phyloP scores from a whole-genome alignment of 371 early-diverging fungal species.

The Apophysomyces trapeziformis region DNA sequence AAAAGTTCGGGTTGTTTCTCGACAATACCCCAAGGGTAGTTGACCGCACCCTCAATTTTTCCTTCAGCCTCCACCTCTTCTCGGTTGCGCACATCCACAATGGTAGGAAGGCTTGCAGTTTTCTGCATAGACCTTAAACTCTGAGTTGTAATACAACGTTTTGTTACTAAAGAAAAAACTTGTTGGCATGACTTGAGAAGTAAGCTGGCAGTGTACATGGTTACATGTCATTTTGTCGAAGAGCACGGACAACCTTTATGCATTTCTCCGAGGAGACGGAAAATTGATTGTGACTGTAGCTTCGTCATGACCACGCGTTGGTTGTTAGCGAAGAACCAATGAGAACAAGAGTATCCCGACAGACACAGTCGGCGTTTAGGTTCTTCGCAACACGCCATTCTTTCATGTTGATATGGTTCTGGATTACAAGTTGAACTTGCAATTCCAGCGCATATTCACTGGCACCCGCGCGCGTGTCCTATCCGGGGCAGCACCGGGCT shows the following conservation, averaged over 20 bases:
- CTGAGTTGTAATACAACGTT: background rate
- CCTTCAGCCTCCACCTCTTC: slow-evolving; percentile 33
- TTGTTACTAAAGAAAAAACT: background rate
- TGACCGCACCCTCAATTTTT: slow-evolving; percentile 30
- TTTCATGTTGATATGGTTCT: background rate
- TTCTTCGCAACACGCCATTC: background rate
- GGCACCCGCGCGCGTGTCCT: no score
- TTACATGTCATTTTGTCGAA: background rate
- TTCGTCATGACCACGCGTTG: slow-evolving; percentile 1
- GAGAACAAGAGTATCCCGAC: background rate
- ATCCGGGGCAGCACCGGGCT: no score
- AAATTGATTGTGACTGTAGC: slow-evolving; percentile 1
- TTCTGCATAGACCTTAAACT: background rate
- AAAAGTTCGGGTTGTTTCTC: slow-evolving; percentile 22
- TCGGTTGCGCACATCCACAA: slow-evolving; percentile 39
- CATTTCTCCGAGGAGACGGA: slow-evolving; percentile 5
- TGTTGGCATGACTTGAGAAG: background rate
- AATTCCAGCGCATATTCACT: no score
- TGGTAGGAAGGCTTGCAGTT: background rate
- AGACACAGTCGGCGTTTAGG: background rate
- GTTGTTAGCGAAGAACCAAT: background rate
- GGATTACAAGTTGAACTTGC: background rate
- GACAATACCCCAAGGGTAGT: slow-evolving; percentile 33
- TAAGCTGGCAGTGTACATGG: background rate
- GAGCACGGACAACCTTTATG: background rate